Evolutionary conservation across 2,329 filamentous ascomycete genomes (phyloP), one percentile per base, ranked within the genome.

Genomic region (Exserohilum turcica): DNA sequence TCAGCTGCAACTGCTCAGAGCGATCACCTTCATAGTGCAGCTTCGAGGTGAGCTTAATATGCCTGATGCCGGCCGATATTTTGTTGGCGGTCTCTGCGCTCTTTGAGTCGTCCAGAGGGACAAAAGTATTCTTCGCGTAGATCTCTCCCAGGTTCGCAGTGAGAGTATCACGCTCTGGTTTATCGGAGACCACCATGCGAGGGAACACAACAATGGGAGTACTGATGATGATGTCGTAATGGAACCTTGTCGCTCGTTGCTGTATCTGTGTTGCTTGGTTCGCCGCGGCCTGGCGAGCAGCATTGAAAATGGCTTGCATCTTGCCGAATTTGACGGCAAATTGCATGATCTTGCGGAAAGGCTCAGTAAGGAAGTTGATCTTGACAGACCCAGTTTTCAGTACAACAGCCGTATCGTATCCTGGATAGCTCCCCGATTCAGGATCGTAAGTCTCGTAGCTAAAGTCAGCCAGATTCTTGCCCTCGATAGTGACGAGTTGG

Each of bases 271-370:
- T 96, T 8, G 94, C 95, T 73, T 97, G 92, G 57, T 90, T 93
- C 33, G 94, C 91, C 2, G 95, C 94, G 33, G 93, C 95, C 75
- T 96, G 91, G 29, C 95, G 86, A 10, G 95, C 94, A 36, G 94
- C 93, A 70, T 99, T 99, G 80, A 96, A 99, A 47, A 99, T 89
- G 18, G 94, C 93, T 75, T 99, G 94, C 94, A 99, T 99, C 76
- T 96, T 96, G 56, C 95, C 94, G 73, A 99, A 99, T 68, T 99
- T 99, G 73, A 99, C 92, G 37, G 96, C 81, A 74, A 99, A 99
- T 63, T 95, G 91, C 75, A 99, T 91, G 60, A 99, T 97, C 77
- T 97, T 97, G 46, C 94, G 86, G 80, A 97, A 97, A 0, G 94
- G 94, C 73, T 99, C 95, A 57, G 97, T 93, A 3, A 97, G 78